These are phyloP conservation scores for Trichoderma sp. DNA, from an alignment of 2,329 filamentous ascomycete species.

Conservation along the genomic window DNA sequence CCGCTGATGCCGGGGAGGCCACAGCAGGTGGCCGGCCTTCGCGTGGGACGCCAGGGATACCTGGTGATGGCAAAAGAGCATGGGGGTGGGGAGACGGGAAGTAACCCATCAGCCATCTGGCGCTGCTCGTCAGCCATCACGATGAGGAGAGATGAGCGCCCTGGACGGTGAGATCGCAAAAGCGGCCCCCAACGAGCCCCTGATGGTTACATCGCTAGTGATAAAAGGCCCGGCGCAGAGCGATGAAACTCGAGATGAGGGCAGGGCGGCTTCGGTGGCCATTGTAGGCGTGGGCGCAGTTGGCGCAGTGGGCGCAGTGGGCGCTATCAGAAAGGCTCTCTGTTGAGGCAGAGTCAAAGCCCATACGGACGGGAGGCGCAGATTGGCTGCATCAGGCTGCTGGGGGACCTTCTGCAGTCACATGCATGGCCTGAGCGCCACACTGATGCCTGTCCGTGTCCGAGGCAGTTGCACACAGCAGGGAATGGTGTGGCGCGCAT, in stretches of 20 bases:
- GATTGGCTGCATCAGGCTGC: not conserved
- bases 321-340: not conserved
- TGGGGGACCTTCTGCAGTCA: constrained; percentile 1
- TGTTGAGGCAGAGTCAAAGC: not conserved
- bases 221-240: constrained; percentile 23
- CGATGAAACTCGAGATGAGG: constrained; percentile 19
- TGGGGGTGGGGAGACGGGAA: constrained; percentile 24
- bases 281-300: not conserved
- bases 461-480: constrained; percentile 1
- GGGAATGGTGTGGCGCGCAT: constrained; percentile 7
- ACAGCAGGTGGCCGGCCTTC: constrained; percentile 16
- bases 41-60: constrained; percentile 17
- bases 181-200: constrained; percentile 22
- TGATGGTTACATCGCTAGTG: constrained; percentile 29
- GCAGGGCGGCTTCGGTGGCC: constrained; percentile 1
- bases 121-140: constrained; percentile 17
- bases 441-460: not conserved
- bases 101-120: constrained; percentile 26
- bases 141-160: constrained; percentile 12
- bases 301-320: not conserved
- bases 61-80: constrained; percentile 21
- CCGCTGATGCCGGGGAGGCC: not conserved
- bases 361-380: not conserved
- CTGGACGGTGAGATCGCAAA: constrained; percentile 24
- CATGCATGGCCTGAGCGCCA: constrained; percentile 2